Evolutionary conservation across 2,329 filamentous ascomycete species (phyloP).

Genomic region (Calonectria hongkongensis): DNA sequence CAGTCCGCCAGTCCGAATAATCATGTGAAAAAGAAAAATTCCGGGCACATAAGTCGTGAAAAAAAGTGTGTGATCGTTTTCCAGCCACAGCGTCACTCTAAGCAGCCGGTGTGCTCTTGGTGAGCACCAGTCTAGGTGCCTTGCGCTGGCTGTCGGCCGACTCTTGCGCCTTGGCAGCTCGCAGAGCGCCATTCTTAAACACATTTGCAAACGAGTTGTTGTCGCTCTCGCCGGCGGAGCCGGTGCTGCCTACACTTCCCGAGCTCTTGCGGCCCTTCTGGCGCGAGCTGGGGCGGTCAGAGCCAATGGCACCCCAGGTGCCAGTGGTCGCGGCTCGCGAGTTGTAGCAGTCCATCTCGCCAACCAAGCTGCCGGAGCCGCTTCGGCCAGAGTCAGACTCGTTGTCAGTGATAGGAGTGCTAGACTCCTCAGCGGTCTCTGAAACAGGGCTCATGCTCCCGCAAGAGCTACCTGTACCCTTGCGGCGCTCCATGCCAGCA

Average conservation of each 20-base stretch:
- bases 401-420: slow-evolving; percentile 83
- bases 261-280: slow-evolving; percentile 79
- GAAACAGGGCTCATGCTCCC: slow-evolving; percentile 93
- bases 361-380: slow-evolving; percentile 86
- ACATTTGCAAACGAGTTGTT: slow-evolving; percentile 79
- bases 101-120: slow-evolving; percentile 68
- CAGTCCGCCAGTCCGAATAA: slow-evolving; percentile 60
- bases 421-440: slow-evolving; percentile 81
- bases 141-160: slow-evolving; percentile 81
- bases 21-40: slow-evolving; percentile 61
- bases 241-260: slow-evolving; percentile 79
- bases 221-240: slow-evolving; percentile 67
- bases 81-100: slow-evolving; percentile 51
- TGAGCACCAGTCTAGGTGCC: slow-evolving; percentile 90
- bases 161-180: slow-evolving; percentile 72
- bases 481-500: slow-evolving; percentile 90
- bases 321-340: slow-evolving; percentile 85
- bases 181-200: slow-evolving; percentile 76
- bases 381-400: slow-evolving; percentile 83
- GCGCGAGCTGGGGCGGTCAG: slow-evolving; percentile 84
- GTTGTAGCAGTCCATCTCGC: slow-evolving; percentile 82
- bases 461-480: slow-evolving; percentile 80
- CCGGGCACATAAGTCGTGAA: slow-evolving; percentile 63
- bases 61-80: slow-evolving; percentile 46
- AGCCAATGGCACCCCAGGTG: slow-evolving; percentile 87